A percentile compares a stretch with the other conserved stretches of the same genome.
phyloP scores from a whole-genome alignment of 1,139 yeast genomes.

The Kazachstania sp. region DNA sequence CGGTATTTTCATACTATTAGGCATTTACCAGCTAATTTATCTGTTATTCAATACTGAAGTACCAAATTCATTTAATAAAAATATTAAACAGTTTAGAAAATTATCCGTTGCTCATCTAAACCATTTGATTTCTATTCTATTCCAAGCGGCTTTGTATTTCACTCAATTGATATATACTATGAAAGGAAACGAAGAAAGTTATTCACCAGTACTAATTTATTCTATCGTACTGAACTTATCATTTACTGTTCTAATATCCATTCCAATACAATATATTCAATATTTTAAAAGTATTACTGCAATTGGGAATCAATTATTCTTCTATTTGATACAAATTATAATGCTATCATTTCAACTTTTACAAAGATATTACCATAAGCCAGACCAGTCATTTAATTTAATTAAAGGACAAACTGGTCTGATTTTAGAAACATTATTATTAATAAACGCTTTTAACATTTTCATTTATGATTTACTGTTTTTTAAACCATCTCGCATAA shows the following conservation, averaged over 20 bases:
- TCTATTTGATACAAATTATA: conserved; percentile 17
- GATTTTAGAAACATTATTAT: conserved; percentile 18
- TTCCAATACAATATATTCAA: conserved; percentile 29
- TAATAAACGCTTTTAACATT: conserved; percentile 33
- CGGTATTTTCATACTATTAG: conserved; percentile 23
- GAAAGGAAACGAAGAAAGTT: conserved; percentile 8
- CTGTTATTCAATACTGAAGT: conserved; percentile 8
- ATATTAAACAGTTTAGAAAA: conserved; percentile 16
- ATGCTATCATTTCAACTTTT: conserved; percentile 21
- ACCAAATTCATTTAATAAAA: neutral
- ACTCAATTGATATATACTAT: conserved; percentile 8
- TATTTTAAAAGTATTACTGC: conserved; percentile 31
- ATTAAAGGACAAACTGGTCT: conserved; percentile 24
- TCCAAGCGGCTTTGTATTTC: conserved; percentile 23
- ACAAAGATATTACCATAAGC: conserved; percentile 20
- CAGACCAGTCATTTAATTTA: conserved; percentile 23
- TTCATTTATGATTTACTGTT: conserved; percentile 34
- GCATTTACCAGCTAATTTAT: conserved; percentile 29
- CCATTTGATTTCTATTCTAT: conserved; percentile 25
- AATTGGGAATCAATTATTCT: conserved; percentile 29
- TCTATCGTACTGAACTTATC: conserved; percentile 20
- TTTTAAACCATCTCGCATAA: conserved; percentile 41
- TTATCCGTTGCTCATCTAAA: conserved; percentile 12
- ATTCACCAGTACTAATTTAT: conserved; percentile 10
- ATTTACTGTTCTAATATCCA: conserved; percentile 22